Base-by-base conservation (phyloP, 1,139 yeast genomes). In the Zygosaccharomyces sapae region DNA sequence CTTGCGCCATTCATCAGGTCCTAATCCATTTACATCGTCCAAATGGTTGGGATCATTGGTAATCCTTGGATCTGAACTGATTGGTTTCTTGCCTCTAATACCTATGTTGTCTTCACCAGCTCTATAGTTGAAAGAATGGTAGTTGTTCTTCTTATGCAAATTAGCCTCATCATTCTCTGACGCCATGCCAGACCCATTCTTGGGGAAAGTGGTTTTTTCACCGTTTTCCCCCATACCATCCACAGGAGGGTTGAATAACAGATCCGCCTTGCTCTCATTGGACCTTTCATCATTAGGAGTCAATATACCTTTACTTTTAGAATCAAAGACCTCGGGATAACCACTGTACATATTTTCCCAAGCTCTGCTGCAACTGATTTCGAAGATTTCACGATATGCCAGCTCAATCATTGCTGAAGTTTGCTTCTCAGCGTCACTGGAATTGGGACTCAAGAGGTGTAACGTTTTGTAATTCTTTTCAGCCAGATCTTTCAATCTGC, bases 71-170 rank as follows among this genome's bases (percentile, higher is more conserved):
- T 90, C 97, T 2, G 81, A 75, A 16, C 96, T 86, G 48, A 81
- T 79, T 49, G 83, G 80, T 70, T 90, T 90, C 62, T 79, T 81
- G 52, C 89, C 97, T 51, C 95, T 73, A 30, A 90, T 77, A 44
- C 97, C 97, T 45, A 72, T 71, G 61, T 90, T 90, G 29, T 88
- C 95, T 51, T 79, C 86, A 24, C 97, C 96, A 0, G 96, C 92
- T 58, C 94, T 75, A 60, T 87, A 82, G 64, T 89, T 90, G 68
- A 90, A 90, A 0, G 95, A 83, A 47, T 82, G 73, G 47, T 81
- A 82, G 47, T 50, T 53, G 20, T 48, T 44, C 12, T 10, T 43
- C 33, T 9, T 42, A 27, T 41, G 38, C 12, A 25, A 24, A 6
- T 12, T 19, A 4, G 18, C 10, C 20, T 34, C 43, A 6, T 30